A percentile compares a stretch with the other conserved stretches of the same genome.
Evolutionary conservation across 768 basidiomycete genomes (phyloP).

Genomic region (Terana coerulea): DNA sequence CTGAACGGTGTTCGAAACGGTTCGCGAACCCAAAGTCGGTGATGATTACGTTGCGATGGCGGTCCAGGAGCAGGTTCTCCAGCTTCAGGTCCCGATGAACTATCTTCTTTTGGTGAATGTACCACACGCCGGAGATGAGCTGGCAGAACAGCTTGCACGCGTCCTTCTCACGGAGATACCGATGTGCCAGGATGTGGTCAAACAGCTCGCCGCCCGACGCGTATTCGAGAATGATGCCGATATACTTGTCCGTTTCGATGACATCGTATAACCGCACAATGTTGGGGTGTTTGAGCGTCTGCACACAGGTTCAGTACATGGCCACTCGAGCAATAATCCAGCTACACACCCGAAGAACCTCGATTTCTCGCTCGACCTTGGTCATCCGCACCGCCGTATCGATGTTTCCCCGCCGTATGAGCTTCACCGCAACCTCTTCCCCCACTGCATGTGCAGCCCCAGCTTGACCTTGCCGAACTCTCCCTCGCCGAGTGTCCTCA

Average conservation of each 20-base stretch:
- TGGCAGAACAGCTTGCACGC: constrained; percentile 96
- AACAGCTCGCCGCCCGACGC: constrained; percentile 98
- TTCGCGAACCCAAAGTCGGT: constrained; percentile 99
- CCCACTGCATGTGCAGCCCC: constrained; percentile 90
- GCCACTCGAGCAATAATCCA: constrained; percentile 12
- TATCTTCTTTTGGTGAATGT: constrained; percentile 98
- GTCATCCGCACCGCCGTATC: constrained; percentile 83
- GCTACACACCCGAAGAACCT: constrained; percentile 81
- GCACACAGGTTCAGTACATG: constrained; percentile 7
- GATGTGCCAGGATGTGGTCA: constrained; percentile 97
- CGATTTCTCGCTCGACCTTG: constrained; percentile 97
- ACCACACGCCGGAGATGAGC: constrained; percentile 97
- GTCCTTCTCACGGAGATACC: constrained; percentile 91
- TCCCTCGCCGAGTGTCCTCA: constrained; percentile 97
- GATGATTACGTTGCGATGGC: constrained; percentile 97
- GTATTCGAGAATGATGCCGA: constrained; percentile 98
- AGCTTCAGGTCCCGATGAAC: constrained; percentile 99
- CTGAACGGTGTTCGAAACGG: constrained; percentile 86
- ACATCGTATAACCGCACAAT: constrained; percentile 98
- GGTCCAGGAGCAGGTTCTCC: constrained; percentile 95
- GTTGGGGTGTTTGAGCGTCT: constrained; percentile 96
- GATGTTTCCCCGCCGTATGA: constrained; percentile 90
- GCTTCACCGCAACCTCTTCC: constrained; percentile 99
- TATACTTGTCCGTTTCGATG: constrained; percentile 99
- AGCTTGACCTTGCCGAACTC: constrained; percentile 99